Percentiles rank a stretch among this genome's conserved stretches.
These are phyloP conservation scores for Sophora flavescens DNA, from an alignment of 306 rosid genomes.

Conservation along the genomic window DNA sequence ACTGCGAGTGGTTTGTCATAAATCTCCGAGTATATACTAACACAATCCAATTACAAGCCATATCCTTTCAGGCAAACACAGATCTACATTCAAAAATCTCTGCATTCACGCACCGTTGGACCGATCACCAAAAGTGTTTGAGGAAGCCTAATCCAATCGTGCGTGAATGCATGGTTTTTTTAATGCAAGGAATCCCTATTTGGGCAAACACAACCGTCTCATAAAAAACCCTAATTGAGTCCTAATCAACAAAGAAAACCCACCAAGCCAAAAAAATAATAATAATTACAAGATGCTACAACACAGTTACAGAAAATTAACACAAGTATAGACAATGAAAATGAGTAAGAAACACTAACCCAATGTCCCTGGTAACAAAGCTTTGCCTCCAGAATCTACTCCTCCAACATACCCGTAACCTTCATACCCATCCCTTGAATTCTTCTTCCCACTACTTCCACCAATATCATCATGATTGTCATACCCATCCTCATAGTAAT, in stretches of 20 bases:
- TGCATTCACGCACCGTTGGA: no score
- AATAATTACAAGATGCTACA: no score
- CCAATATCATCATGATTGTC: constrained; percentile 73
- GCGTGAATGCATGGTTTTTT: no score
- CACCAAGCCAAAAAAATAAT: no score
- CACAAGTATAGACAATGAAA: no score
- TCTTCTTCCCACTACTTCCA: constrained; percentile 74
- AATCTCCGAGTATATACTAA: neutral
- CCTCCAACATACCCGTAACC: constrained; percentile 68
- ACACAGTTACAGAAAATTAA: no score
- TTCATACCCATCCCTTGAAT: constrained; percentile 78
- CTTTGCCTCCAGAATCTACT: constrained; percentile 74
- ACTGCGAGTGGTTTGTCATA: neutral
- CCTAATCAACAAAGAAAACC: neutral
- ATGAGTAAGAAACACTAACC: no score
- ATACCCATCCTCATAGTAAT: constrained; percentile 76
- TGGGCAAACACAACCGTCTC: neutral
- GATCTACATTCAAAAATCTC: no score
- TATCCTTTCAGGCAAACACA: neutral
- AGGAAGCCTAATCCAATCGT: no score
- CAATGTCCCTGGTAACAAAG: constrained; percentile 61
- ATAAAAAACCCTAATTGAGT: neutral
- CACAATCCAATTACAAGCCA: neutral
- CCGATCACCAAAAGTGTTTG: no score
- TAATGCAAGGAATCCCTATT: no score